Percentiles rank a stretch among this genome's conserved stretches.
Evolutionary conservation across 352 stramenopile genomes (phyloP).

Genomic region (Phytophthora kernoviae): DNA sequence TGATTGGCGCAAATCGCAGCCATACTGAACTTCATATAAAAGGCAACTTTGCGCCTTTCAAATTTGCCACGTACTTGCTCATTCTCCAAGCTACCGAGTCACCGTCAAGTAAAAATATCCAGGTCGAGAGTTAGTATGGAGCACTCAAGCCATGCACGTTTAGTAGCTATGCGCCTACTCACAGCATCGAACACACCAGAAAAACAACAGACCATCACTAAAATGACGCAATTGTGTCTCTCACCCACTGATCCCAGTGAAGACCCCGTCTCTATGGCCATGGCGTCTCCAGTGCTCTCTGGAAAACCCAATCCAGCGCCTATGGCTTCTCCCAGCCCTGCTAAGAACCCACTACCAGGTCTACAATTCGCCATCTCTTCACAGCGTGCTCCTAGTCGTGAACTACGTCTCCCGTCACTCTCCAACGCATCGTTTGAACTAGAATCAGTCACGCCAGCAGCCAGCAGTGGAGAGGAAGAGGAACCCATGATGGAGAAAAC

Average conservation of each 20-base stretch:
- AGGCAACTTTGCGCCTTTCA: constrained; percentile 15
- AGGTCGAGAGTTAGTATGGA: constrained; percentile 15
- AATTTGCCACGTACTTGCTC: constrained; percentile 10
- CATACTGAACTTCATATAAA: constrained; percentile 34
- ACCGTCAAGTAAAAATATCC: constrained; percentile 14
- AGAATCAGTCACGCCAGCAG: constrained; percentile 24
- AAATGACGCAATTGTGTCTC: constrained; percentile 27
- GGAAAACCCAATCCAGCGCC: constrained; percentile 30
- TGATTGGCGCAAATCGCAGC: constrained; percentile 33
- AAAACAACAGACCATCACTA: constrained; percentile 11
- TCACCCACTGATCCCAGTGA: constrained; percentile 37
- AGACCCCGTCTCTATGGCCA: constrained; percentile 17
- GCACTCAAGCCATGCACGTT: constrained; percentile 25
- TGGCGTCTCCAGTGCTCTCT: constrained; percentile 48
- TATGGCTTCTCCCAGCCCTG: constrained; percentile 45
- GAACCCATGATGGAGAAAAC: constrained; percentile 27
- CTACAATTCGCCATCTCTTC: constrained; percentile 72
- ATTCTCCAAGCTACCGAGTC: constrained; percentile 31
- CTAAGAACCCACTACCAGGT: constrained; percentile 62
- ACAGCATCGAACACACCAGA: constrained; percentile 23
- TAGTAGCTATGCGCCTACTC: constrained; percentile 35
- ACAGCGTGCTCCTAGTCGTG: constrained; percentile 37
- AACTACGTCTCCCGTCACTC: constrained; percentile 61
- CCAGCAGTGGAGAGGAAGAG: constrained; percentile 28
- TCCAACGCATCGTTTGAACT: constrained; percentile 46